Percentiles rank a stretch among this genome's conserved stretches.
These are phyloP conservation scores for Vinca minor DNA, from an alignment of 257 asterid genomes.

Conservation along the genomic window DNA sequence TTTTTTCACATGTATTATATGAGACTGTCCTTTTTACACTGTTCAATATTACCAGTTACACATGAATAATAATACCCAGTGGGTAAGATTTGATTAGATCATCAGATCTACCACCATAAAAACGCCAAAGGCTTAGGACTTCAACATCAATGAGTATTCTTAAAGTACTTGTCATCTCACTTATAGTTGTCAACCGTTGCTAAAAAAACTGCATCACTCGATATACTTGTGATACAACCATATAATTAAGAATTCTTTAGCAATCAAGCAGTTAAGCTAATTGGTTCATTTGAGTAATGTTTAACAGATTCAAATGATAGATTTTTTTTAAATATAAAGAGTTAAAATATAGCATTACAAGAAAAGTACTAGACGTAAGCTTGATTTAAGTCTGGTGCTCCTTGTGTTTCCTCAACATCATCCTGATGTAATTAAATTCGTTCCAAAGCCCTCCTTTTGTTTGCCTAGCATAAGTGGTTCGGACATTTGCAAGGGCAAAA, in stretches of 20 bases:
- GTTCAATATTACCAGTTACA: not conserved
- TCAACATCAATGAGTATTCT: not conserved
- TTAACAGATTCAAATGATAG: not conserved
- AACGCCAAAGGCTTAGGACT: too few species aligned
- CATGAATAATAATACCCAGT: too few species aligned
- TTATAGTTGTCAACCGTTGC: not conserved
- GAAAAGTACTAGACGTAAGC: not conserved
- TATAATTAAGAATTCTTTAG: not conserved
- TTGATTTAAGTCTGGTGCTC: not conserved
- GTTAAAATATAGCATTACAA: not conserved
- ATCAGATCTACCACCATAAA: too few species aligned
- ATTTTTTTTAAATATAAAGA: not conserved
- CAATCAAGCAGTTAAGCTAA: not conserved
- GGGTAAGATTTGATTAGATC: too few species aligned
- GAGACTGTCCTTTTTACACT: not conserved
- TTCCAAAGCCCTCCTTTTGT: not conserved
- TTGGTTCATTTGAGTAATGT: not conserved
- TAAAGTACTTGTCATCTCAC: not conserved
- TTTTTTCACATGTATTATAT: not conserved
- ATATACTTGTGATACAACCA: not conserved
- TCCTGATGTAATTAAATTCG: not conserved
- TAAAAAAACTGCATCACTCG: not conserved
- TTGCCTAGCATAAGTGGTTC: not conserved
- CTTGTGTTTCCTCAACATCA: not conserved
- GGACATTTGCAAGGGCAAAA: not conserved